Base-by-base conservation (phyloP, 2,329 filamentous ascomycete species). In the Alternaria gansuensis region DNA sequence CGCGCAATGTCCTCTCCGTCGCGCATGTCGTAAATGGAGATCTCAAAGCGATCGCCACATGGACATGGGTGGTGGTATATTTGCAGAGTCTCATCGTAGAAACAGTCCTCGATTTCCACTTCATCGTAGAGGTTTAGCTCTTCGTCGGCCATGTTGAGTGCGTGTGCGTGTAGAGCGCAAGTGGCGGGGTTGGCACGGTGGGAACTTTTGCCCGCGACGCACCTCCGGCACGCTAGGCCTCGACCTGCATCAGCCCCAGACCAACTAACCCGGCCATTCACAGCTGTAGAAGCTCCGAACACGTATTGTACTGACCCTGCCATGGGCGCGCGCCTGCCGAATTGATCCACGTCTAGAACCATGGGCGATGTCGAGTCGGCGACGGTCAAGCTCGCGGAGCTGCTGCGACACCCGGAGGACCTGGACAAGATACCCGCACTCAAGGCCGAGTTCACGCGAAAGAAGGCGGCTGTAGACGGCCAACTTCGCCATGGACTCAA, bases 11-110 rank as follows among this genome's bases (percentile, higher is more conserved):
- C 93, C 77, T 94, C 88, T 63, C 92, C 91, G 74, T 98, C 93
- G 57, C 89, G 86, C 70, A 99, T 82, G 77, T 98, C 93, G 54
- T 85, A 87, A 55, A 98, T 87, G 21, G 86, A 86, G 74, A 95
- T 97, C 81, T 97, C 91, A 81, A 99, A 99, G 60, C 91, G 87
- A 81, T 99, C 95, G 82, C 95, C 95, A 80, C 95, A 99, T 1
- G 95, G 95, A 77, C 95, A 99, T 13, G 95, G 95, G 78, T 96
- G 97, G 80, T 94, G 90, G 82, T 97, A 99, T 69, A 97, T 89
- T 77, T 97, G 90, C 39, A 93, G 85, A 4, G 84, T 94, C 80
- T 97, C 94, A 75, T 98, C 94, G 83, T 97, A 98, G 77, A 97
- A 91, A 61, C 74, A 76, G 80, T 99, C 95, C 79, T 98, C 94